Conservation (phyloP, 441 rosid genomes). For the Populus trichocarpa region DNA sequence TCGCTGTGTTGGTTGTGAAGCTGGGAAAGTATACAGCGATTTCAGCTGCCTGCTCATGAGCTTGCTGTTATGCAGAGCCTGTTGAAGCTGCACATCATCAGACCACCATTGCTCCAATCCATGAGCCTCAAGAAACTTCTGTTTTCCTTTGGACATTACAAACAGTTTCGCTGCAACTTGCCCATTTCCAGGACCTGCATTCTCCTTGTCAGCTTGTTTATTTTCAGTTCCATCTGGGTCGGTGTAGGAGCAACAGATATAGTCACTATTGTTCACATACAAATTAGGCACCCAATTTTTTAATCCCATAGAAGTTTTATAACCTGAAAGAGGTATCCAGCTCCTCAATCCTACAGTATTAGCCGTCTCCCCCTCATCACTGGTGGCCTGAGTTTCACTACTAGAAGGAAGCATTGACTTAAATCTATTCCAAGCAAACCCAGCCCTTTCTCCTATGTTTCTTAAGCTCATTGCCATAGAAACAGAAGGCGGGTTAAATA, state of each 20-base stretch:
- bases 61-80: conserved; percentile 61
- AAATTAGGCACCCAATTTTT: conserved; percentile 87
- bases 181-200: conserved; percentile 26
- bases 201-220: conserved; percentile 47
- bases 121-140: conserved; percentile 86
- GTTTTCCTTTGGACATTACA: conserved; percentile 81
- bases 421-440: conserved; percentile 65
- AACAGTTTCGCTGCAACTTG: conserved; percentile 77
- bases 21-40: conserved; percentile 61
- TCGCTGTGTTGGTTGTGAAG: conserved; percentile 26
- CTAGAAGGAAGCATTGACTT: conserved; percentile 69
- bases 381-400: conserved; percentile 23
- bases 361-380: conserved; percentile 25
- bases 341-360: conserved; percentile 43
- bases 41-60: conserved; percentile 83
- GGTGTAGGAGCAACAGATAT: conserved; percentile 78
- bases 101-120: conserved; percentile 99
- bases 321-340: conserved; percentile 57
- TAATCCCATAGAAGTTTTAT: conserved; percentile 40
- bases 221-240: conserved; percentile 43
- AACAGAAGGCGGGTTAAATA: conserved; percentile 86
- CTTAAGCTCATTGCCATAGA: conserved; percentile 82
- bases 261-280: conserved; percentile 87
- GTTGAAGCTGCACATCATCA: conserved; percentile 61
- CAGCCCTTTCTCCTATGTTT: conserved; percentile 75